A percentile compares a stretch with the other conserved stretches of the same genome.
Conservation (phyloP, 768 basidiomycete genomes). For the Rhodotorula babjevae region DNA sequence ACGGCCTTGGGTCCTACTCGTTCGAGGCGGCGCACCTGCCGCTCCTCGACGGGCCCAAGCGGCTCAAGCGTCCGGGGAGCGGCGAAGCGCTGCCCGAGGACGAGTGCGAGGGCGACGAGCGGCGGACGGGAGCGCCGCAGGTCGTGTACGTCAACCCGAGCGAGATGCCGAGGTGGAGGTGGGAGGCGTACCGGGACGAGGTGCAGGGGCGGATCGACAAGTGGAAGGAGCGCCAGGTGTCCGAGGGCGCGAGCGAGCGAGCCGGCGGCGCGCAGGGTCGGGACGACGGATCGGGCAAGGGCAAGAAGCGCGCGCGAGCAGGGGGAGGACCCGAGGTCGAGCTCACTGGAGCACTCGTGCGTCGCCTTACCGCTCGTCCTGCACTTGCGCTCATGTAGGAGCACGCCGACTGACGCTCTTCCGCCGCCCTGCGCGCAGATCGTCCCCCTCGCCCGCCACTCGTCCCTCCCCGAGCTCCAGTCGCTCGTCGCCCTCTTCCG, state of each 20-base stretch:
- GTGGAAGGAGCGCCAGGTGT: slow-evolving; percentile 46
- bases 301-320: not conserved
- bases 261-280: no score
- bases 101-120: not conserved
- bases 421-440: slow-evolving; percentile 53
- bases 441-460: slow-evolving; percentile 79
- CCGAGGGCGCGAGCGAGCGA: no score
- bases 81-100: not conserved
- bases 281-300: not conserved
- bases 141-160: slow-evolving; percentile 84
- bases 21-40: slow-evolving; percentile 1
- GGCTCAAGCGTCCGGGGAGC: slow-evolving; percentile 15
- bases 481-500: slow-evolving; percentile 74
- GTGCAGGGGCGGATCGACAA: slow-evolving; percentile 52
- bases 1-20: slow-evolving; percentile 34
- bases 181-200: slow-evolving; percentile 55
- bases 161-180: slow-evolving; percentile 59
- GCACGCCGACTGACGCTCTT: no score
- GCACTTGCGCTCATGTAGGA: no score
- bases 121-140: not conserved
- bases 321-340: slow-evolving; percentile 47
- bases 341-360: slow-evolving; percentile 69
- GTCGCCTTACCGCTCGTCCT: not conserved
- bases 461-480: slow-evolving; percentile 77
- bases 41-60: slow-evolving; percentile 9